phyloP scores from a whole-genome alignment of 176 grass and related monocot genomes.

The Musa beccarii region DNA sequence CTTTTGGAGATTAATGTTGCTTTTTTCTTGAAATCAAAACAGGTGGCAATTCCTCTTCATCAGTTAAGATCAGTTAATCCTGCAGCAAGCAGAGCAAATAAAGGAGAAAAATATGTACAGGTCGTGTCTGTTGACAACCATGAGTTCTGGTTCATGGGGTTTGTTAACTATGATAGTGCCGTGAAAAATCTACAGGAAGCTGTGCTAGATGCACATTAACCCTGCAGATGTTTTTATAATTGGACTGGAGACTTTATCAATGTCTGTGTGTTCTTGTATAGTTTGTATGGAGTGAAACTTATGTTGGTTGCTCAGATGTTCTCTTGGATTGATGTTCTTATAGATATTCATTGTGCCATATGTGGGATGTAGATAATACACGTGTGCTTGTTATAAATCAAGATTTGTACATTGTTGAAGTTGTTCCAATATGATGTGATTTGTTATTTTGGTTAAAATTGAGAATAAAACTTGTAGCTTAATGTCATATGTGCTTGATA shows the following conservation, averaged over 20 bases:
- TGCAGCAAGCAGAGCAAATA: constrained; percentile 68
- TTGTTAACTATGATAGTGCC: constrained; percentile 81
- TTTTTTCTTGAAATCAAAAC: constrained; percentile 5
- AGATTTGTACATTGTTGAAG: background rate
- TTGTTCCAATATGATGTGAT: background rate
- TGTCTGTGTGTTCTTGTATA: background rate
- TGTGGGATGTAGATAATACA: background rate
- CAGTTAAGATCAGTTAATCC: constrained; percentile 67
- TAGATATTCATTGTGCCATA: background rate
- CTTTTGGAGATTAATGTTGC: too few relatives aligned
- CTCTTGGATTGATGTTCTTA: background rate
- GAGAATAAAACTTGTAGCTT: too few relatives aligned
- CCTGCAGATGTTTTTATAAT: background rate
- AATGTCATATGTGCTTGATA: too few relatives aligned
- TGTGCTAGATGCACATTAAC: constrained; percentile 21
- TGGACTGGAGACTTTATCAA: background rate
- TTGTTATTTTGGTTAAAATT: too few relatives aligned
- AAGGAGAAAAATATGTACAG: constrained; percentile 84
- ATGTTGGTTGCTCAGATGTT: background rate
- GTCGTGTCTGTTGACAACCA: constrained; percentile 85
- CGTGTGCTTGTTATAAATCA: background rate
- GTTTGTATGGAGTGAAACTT: background rate
- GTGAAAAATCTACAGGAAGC: constrained; percentile 81
- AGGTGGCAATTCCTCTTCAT: constrained; percentile 66
- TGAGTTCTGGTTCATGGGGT: constrained; percentile 98